phyloP scores from a whole-genome alignment of 2,329 filamentous ascomycete genomes.

The Sporothrix humicola region DNA sequence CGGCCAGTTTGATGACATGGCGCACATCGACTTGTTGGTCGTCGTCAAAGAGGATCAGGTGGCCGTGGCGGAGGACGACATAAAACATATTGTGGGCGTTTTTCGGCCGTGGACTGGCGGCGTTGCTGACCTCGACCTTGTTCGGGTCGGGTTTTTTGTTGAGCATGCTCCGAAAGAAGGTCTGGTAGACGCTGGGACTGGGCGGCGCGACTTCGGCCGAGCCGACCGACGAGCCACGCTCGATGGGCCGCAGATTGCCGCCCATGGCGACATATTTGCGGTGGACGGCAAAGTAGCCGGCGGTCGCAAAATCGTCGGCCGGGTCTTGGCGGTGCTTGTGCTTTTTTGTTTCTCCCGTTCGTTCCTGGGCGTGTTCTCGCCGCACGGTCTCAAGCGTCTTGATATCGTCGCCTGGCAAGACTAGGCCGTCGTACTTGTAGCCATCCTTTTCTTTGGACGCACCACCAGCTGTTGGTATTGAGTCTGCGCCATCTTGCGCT shows the following conservation, averaged over 20 bases:
- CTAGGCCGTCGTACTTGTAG: constrained; percentile 43
- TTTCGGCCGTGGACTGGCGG: constrained; percentile 60
- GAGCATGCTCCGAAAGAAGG: constrained; percentile 96
- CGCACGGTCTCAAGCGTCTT: constrained; percentile 59
- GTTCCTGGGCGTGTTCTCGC: constrained; percentile 28
- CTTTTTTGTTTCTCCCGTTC: constrained; percentile 58
- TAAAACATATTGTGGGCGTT: constrained; percentile 89
- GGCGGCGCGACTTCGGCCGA: constrained; percentile 74
- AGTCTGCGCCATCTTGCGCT: background rate
- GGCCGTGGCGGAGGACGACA: constrained; percentile 89
- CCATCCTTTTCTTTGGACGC: constrained; percentile 33
- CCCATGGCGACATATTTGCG: constrained; percentile 90
- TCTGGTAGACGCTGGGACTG: constrained; percentile 94
- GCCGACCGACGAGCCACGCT: constrained; percentile 74
- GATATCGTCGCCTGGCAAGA: constrained; percentile 68
- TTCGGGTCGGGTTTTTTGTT: constrained; percentile 68
- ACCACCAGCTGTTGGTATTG: background rate
- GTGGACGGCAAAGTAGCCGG: constrained; percentile 94
- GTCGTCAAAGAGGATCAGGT: constrained; percentile 97
- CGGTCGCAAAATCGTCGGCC: constrained; percentile 74
- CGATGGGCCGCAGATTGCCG: constrained; percentile 89
- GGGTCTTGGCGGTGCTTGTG: constrained; percentile 59
- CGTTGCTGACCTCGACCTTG: constrained; percentile 54
- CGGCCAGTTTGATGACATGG: constrained; percentile 90
- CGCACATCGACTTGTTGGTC: constrained; percentile 93